Evolutionary conservation across 192 early-diverging fungal species (phyloP), one percentile per base, ranked within the genome.

Genomic region (Backusella macrospora): DNA sequence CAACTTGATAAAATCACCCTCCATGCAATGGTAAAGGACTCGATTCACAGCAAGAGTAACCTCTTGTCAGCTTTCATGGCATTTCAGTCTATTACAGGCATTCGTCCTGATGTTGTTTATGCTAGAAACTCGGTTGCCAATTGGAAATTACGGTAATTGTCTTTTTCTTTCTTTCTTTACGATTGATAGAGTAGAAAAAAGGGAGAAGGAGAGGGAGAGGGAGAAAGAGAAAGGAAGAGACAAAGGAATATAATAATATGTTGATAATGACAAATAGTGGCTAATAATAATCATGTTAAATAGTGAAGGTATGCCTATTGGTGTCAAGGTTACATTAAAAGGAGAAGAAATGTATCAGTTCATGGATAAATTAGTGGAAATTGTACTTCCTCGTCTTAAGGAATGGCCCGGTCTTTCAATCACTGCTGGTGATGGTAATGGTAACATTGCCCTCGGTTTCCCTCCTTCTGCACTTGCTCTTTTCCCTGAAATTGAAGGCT

Each of bases 401-500:
- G 96, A 98, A 80, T 99, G 93, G 89, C 80, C 86, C 47, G 96
- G 96, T 0, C 68, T 98, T 45, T 84, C 83, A n/a, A 86, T 86
- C 72, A 84, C 83, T 44, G 73, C 92, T 14, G 93, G 94, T 70
- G 92, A 96, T 75, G 90, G 88, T 52, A 88, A 90, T 62, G 96
- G 96, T 13, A 91, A 88, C 78, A 87, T 98, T 76, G 89, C 91
- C 5, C 81, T 99, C 76, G 92, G 91, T 34, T 92, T 99, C 64
- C 95, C 94, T 44, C 83, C 86, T 49, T 88, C 89, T 59, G 94
- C 89, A 29, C 86, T 99, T 34, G 94, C 95, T 6, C 82, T 94
- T 68, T 99, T 98, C 86, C 98, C 96, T 5, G 98, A 99, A 82
- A 95, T 99, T 75, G 98, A 99, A 80, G 90, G 90, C 43, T 92